phyloP scores from a whole-genome alignment of 129 eudicot species.

The Oenanthe sinensis region DNA sequence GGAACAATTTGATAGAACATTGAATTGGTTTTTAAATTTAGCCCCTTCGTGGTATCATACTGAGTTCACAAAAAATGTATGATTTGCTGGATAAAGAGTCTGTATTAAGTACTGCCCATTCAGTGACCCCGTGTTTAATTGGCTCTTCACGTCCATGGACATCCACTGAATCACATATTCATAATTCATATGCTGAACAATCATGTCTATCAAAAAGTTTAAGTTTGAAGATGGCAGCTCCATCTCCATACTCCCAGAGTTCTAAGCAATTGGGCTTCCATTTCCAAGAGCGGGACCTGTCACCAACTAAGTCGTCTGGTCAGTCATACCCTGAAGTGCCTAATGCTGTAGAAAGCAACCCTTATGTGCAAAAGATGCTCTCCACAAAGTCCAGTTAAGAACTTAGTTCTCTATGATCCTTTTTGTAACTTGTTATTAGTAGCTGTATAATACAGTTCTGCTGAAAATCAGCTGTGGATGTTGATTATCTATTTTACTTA shows the following conservation, averaged over 20 bases:
- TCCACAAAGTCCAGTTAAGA: constrained; percentile 28
- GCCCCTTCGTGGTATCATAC: background rate
- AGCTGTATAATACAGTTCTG: background rate
- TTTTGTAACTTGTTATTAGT: constrained; percentile 6
- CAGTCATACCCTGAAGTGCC: constrained; percentile 54
- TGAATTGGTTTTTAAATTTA: background rate
- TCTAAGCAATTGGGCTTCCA: constrained; percentile 34
- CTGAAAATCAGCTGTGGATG: background rate
- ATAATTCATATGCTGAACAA: constrained; percentile 8
- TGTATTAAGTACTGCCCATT: constrained; percentile 12
- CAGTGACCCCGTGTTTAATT: constrained; percentile 19
- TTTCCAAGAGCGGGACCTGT: constrained; percentile 55
- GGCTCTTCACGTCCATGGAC: constrained; percentile 37
- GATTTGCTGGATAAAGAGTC: constrained; percentile 35
- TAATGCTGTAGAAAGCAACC: constrained; percentile 37
- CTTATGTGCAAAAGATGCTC: constrained; percentile 20
- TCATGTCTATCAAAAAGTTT: constrained; percentile 43
- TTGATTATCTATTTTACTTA: background rate
- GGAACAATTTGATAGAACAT: background rate
- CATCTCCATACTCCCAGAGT: constrained; percentile 26
- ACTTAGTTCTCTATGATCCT: background rate
- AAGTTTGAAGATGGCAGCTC: constrained; percentile 45
- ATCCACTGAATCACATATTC: constrained; percentile 31
- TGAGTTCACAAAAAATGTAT: constrained; percentile 23
- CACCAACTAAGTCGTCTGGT: constrained; percentile 59